Evolutionary conservation across 441 rosid genomes (phyloP).

Genomic region (Syzygium syzygioides): DNA sequence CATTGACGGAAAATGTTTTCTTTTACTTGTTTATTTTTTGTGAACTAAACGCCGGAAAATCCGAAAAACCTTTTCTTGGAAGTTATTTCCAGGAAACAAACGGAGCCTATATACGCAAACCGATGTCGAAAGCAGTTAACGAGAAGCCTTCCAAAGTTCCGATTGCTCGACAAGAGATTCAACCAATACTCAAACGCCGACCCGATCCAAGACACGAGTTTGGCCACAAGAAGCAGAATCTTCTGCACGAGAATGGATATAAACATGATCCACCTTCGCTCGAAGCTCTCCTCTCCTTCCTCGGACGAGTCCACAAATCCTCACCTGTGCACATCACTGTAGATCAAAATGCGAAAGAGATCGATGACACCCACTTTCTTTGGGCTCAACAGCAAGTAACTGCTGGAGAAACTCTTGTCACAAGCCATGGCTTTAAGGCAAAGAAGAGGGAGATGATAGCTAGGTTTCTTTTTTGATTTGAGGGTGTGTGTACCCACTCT

Average conservation of each 20-base stretch:
- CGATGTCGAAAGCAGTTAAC: background rate
- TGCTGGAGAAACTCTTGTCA: constrained; percentile 4
- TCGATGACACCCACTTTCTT: background rate
- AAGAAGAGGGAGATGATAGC: background rate
- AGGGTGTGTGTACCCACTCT: background rate
- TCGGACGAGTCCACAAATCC: background rate
- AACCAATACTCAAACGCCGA: background rate
- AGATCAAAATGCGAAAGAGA: background rate
- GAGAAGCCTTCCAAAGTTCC: background rate
- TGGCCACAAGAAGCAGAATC: background rate
- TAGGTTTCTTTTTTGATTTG: background rate
- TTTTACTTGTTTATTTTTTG: no score
- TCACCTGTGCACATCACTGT: background rate
- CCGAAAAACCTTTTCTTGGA: no score
- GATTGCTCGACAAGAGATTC: background rate
- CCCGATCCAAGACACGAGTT: background rate
- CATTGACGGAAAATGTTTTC: no score
- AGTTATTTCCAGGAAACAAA: no score
- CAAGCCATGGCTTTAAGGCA: background rate
- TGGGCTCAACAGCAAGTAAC: constrained; percentile 3
- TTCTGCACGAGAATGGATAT: background rate
- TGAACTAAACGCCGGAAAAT: no score
- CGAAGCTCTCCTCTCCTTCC: background rate
- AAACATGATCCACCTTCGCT: background rate
- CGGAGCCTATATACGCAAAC: background rate